Percentiles rank a stretch among this genome's conserved stretches.
Evolutionary conservation across 768 basidiomycete species (phyloP).

Genomic region (Suillus tomentosus): DNA sequence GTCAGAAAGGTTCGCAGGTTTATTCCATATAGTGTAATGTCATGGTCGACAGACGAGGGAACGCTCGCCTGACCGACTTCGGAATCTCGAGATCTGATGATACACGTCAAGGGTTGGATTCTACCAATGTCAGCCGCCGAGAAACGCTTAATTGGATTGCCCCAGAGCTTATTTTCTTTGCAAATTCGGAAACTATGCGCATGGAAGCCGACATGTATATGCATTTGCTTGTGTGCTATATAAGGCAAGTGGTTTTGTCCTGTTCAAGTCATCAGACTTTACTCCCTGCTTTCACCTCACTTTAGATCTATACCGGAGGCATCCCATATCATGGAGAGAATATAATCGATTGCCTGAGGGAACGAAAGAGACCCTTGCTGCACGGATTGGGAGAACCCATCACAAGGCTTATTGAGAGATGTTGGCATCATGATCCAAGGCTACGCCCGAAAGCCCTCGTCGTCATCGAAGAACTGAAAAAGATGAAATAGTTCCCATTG

Average conservation of each 20-base stretch:
- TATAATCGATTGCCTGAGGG: background rate
- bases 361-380: background rate
- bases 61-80: constrained; percentile 29
- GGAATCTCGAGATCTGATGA: constrained; percentile 30
- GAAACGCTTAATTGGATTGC: constrained; percentile 27
- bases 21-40: constrained; percentile 25
- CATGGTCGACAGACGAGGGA: constrained; percentile 18
- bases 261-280: background rate
- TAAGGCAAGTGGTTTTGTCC: constrained; percentile 22
- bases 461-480: background rate
- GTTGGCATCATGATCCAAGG: constrained; percentile 7
- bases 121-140: constrained; percentile 22
- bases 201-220: constrained; percentile 28
- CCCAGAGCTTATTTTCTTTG: constrained; percentile 24
- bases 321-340: background rate
- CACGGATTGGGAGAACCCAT: constrained; percentile 3
- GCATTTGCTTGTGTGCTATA: constrained; percentile 34
- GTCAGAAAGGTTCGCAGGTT: background rate
- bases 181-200: constrained; percentile 12
- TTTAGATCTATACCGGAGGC: constrained; percentile 1
- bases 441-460: background rate
- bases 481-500: background rate
- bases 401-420: constrained; percentile 4
- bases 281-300: background rate
- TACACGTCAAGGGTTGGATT: constrained; percentile 26